Evolutionary conservation across 2,329 filamentous ascomycete genomes (phyloP), one percentile per base, ranked within the genome.

Genomic region (Macrophomina phaseolina): DNA sequence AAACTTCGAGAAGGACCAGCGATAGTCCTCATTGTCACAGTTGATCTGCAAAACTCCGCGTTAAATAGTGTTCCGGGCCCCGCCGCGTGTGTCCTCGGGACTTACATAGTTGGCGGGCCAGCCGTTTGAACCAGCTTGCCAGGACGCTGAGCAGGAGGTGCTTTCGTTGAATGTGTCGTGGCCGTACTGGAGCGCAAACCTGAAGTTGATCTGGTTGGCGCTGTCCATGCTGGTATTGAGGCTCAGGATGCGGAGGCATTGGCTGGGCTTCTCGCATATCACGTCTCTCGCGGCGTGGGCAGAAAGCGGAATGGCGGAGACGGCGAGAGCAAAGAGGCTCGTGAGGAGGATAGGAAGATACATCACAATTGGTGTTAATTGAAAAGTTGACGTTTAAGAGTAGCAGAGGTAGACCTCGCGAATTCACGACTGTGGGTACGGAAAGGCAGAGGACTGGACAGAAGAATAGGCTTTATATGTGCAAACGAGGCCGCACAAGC

Each of bases 1-100:
- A 40, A 65, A 48, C 40, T 65, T 62, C 58, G 58, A 65, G 49
- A 65, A 65, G 30, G 30, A 38, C 58, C 58, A 62, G 3, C 18
- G 30, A 30, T 56, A 56, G 34, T 9, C 16, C 8, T 46, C 23
- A 30, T 48, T n/a, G 63, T 56, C 34, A 18, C 63, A 65, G 9
- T n/a, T 14, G 30, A 46, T 49, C 63, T 65, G 52, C 63, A 65
- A n/a, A 32, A 28, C 6, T 49, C 52, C 52, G 51, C 42, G 51
- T 65, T 56, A 65, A 23, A 23, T 18, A 48, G 16, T 45, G 5
- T 45, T 34, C 28, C 18, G 18, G 18, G 18, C 18, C 52, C 4
- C 8, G 11, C 23, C 34, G n/a, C 14, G 36, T 32, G 46, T 9
- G 18, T 6, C 12, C 38, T 34, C 16, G 9, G 30, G 49, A 46